Conservation (phyloP, 2,329 filamentous ascomycete species). For the Chaetothyriales sp. region DNA sequence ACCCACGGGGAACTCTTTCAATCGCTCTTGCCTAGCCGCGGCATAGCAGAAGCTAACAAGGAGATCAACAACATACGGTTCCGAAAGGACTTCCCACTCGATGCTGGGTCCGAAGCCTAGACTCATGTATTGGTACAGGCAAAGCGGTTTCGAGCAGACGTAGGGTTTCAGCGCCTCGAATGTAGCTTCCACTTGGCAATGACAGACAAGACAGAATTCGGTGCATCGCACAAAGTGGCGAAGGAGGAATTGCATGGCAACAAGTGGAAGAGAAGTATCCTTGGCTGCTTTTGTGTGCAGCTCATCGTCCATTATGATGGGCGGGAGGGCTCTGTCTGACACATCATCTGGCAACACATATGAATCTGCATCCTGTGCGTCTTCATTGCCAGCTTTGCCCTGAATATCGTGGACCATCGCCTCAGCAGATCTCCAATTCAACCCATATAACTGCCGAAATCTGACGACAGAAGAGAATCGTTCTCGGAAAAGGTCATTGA, state of each 20-base stretch:
- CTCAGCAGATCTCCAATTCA: constrained; percentile 57
- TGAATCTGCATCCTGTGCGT: background rate
- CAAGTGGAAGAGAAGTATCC: constrained; percentile 39
- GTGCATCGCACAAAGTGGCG: constrained; percentile 67
- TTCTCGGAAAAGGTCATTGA: constrained; percentile 53
- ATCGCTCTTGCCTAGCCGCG: constrained; percentile 29
- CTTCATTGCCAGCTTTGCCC: constrained; percentile 17
- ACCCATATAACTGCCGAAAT: constrained; percentile 36
- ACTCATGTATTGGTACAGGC: constrained; percentile 74
- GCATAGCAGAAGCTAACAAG: constrained; percentile 68
- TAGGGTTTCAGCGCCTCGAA: constrained; percentile 44
- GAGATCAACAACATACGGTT: constrained; percentile 71
- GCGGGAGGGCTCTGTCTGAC: constrained; percentile 22
- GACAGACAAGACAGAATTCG: constrained; percentile 76
- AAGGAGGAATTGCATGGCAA: constrained; percentile 59
- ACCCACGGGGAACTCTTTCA: constrained; percentile 43
- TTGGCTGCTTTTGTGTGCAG: constrained; percentile 22
- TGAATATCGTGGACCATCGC: constrained; percentile 37
- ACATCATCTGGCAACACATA: constrained; percentile 5
- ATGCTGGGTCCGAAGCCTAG: constrained; percentile 74
- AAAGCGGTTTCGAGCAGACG: constrained; percentile 61
- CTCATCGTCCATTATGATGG: constrained; percentile 37
- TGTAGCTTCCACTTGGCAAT: constrained; percentile 47
- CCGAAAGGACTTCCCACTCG: constrained; percentile 66
- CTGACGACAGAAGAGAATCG: constrained; percentile 49